These are phyloP conservation scores for Entomortierella beljakovae DNA, from an alignment of 192 early-diverging fungal species.

Conservation along the genomic window DNA sequence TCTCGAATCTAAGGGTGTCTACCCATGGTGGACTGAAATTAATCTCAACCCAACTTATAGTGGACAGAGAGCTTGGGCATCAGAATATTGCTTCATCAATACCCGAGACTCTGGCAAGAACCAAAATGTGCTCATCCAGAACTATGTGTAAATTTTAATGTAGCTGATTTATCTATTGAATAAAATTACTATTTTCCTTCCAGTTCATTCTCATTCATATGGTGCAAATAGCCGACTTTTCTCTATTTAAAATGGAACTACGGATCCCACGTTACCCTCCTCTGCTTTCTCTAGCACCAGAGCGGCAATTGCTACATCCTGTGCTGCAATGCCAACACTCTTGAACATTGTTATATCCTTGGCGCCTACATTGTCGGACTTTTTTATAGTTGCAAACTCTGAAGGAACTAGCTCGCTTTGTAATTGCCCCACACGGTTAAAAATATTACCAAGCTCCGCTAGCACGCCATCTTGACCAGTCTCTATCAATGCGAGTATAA, in stretches of 20 bases:
- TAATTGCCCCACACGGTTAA: constrained; percentile 21
- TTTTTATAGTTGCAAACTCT: constrained; percentile 5
- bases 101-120: constrained; percentile 34
- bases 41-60: constrained; percentile 31
- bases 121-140: constrained; percentile 27
- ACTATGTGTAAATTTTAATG: constrained; percentile 21
- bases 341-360: constrained; percentile 63
- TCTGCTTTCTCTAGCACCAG: constrained; percentile 58
- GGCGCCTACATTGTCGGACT: not conserved
- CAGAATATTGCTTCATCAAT: constrained; percentile 47
- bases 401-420: not conserved
- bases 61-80: constrained; percentile 14
- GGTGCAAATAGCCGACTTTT: not conserved
- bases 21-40: constrained; percentile 32
- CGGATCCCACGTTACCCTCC: constrained; percentile 40
- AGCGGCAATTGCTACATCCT: constrained; percentile 63
- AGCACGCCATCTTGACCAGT: constrained; percentile 25
- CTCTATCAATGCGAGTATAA: constrained; percentile 54
- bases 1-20: constrained; percentile 30
- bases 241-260: constrained; percentile 44
- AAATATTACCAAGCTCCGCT: constrained; percentile 30
- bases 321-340: constrained; percentile 66
- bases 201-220: too few relatives aligned
- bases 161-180: too few relatives aligned
- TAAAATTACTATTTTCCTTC: too few relatives aligned